Conservation (phyloP, 2,329 filamentous ascomycete species). For the Venturia aucupariae region DNA sequence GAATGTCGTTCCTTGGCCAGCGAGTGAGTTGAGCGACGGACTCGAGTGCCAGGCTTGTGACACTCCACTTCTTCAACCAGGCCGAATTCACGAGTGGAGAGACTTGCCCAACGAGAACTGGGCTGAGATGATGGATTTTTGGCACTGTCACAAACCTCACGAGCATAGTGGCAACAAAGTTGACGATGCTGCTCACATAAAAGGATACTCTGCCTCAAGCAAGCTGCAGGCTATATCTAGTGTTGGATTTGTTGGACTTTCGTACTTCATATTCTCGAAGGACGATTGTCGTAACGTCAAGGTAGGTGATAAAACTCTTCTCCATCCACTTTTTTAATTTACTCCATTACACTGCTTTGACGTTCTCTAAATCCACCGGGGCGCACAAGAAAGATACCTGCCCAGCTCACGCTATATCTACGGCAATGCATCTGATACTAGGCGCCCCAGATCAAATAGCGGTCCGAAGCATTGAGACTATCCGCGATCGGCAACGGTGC, state of each 20-base stretch:
- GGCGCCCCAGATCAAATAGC: constrained; percentile 39
- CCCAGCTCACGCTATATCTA: constrained; percentile 24
- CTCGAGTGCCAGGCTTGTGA: not conserved
- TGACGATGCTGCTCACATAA: constrained; percentile 48
- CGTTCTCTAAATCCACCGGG: constrained; percentile 18
- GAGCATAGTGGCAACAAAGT: constrained; percentile 45
- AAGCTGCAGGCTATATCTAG: constrained; percentile 56
- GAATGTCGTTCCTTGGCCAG: constrained; percentile 19
- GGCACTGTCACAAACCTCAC: constrained; percentile 93
- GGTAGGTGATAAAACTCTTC: constrained; percentile 28
- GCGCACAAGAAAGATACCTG: constrained; percentile 49
- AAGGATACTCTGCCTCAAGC: constrained; percentile 78
- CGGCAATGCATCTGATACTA: constrained; percentile 50
- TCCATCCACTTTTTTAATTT: not conserved
- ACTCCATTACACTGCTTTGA: constrained; percentile 16
- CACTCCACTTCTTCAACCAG: not conserved
- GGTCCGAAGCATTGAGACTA: not conserved
- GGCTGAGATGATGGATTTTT: constrained; percentile 99
- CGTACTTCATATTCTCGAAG: constrained; percentile 62
- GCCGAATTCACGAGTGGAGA: constrained; percentile 59
- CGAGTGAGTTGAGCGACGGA: constrained; percentile 15
- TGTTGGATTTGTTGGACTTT: constrained; percentile 71
- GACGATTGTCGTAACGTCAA: constrained; percentile 50
- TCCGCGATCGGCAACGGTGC: constrained; percentile 4
- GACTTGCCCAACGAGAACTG: constrained; percentile 93